A percentile compares a stretch with the other conserved stretches of the same genome.
Conservation (phyloP, 257 asterid species). For the Nicotiana noctiflora region DNA sequence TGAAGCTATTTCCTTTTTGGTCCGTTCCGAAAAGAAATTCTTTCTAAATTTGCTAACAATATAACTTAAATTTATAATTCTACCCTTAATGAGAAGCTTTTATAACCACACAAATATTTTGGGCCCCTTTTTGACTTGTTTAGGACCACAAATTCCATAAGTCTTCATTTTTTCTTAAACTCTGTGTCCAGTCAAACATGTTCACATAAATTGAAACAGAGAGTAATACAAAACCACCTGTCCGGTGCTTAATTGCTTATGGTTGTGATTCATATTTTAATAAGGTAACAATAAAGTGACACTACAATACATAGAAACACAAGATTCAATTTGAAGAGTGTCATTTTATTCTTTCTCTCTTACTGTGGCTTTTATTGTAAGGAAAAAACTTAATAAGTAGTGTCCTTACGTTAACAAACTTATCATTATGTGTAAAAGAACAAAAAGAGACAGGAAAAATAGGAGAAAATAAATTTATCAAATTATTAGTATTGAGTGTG, state of each 20-base stretch:
- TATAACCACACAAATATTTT: no score
- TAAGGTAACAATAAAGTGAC: background rate
- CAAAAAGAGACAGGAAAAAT: background rate
- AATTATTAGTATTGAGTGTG: background rate
- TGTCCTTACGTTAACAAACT: background rate
- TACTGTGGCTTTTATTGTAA: background rate
- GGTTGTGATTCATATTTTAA: background rate
- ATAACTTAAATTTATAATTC: no score
- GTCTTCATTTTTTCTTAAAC: no score
- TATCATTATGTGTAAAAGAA: background rate
- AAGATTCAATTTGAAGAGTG: background rate
- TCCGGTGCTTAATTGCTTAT: background rate
- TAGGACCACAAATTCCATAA: no score
- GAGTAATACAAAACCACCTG: background rate
- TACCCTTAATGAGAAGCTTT: no score
- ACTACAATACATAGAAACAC: background rate
- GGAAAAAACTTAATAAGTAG: background rate
- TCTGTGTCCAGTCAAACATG: no score
- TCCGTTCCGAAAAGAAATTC: no score
- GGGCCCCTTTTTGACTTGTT: no score
- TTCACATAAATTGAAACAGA: no score
- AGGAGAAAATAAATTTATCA: background rate
- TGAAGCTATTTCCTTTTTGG: no score
- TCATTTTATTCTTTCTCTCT: background rate
- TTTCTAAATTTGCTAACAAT: no score